Conservation (phyloP, 495 filamentous ascomycete genomes). For the Aspergillus mulundensis region DNA sequence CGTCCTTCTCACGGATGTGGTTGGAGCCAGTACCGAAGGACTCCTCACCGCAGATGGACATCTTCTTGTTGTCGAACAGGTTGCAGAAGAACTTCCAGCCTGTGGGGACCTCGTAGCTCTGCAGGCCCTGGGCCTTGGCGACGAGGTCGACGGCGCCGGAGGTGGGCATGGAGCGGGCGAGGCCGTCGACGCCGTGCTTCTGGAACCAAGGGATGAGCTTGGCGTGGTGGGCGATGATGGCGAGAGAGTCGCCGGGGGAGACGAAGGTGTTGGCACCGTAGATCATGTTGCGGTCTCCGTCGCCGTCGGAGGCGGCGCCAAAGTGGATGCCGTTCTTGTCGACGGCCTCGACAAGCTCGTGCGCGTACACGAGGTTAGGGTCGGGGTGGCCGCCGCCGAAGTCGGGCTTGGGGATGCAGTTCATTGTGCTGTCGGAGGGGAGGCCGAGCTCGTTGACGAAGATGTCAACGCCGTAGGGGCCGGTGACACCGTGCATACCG, state of each 20-base stretch:
- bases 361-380: constrained; percentile 96
- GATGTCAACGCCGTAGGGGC: constrained; percentile 89
- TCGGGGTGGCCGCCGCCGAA: constrained; percentile 97
- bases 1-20: constrained; percentile 98
- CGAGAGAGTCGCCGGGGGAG: constrained; percentile 92
- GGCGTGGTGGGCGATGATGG: constrained; percentile 96
- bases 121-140: constrained; percentile 84
- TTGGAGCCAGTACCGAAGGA: constrained; percentile 98
- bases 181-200: constrained; percentile 90
- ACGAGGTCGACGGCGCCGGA: constrained; percentile 93
- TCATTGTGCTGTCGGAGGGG: constrained; percentile 72
- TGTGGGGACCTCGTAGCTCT: constrained; percentile 95
- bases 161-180: constrained; percentile 96
- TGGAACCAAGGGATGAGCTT: constrained; percentile 93
- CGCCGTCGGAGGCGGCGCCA: constrained; percentile 92
- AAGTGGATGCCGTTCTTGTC: constrained; percentile 91
- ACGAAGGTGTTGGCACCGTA: constrained; percentile 96
- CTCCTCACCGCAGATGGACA: constrained; percentile 98
- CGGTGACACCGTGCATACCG: constrained; percentile 89
- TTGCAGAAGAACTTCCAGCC: constrained; percentile 99
- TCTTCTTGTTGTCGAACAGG: constrained; percentile 92
- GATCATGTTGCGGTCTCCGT: constrained; percentile 99
- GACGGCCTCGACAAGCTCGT: constrained; percentile 89
- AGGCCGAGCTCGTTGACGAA: constrained; percentile 92
- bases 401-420: constrained; percentile 87